These are phyloP conservation scores for Monosporascus cannonballus DNA, from an alignment of 2,329 filamentous ascomycete species.

Conservation along the genomic window DNA sequence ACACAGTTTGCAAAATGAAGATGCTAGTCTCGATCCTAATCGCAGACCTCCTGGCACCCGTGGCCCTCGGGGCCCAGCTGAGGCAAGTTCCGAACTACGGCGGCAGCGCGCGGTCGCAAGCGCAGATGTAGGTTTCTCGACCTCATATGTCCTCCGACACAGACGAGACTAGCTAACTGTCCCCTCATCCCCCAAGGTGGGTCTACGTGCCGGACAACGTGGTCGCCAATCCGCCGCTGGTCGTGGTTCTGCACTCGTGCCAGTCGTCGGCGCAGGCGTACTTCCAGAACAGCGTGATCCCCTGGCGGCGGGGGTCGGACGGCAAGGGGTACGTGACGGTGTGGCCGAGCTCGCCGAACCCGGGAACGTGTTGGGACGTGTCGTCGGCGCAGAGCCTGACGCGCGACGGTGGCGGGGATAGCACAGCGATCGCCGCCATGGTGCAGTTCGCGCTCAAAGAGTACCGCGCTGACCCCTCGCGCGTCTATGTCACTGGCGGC, in stretches of 20 bases:
- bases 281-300: slow-evolving; percentile 29
- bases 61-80: slow-evolving; percentile 22
- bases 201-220: slow-evolving; percentile 31
- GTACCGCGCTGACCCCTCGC: slow-evolving; percentile 23
- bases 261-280: slow-evolving; percentile 30
- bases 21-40: slow-evolving; percentile 18
- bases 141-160: not conserved
- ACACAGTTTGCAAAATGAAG: not conserved
- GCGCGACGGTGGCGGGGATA: slow-evolving; percentile 29
- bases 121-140: slow-evolving; percentile 24
- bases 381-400: slow-evolving; percentile 34
- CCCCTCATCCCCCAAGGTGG: slow-evolving; percentile 15
- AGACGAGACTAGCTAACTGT: slow-evolving; percentile 1
- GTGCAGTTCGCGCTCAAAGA: slow-evolving; percentile 25
- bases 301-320: slow-evolving; percentile 29
- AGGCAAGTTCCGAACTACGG: slow-evolving; percentile 29
- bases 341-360: slow-evolving; percentile 44
- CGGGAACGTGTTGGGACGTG: slow-evolving; percentile 52
- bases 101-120: slow-evolving; percentile 29
- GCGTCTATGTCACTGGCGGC: slow-evolving; percentile 30
- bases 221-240: slow-evolving; percentile 26
- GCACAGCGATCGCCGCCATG: slow-evolving; percentile 33
- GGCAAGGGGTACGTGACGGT: slow-evolving; percentile 36
- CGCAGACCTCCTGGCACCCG: slow-evolving; percentile 15
- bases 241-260: slow-evolving; percentile 33